phyloP scores from a whole-genome alignment of 257 asterid species.

The Lithospermum erythrorhizon region DNA sequence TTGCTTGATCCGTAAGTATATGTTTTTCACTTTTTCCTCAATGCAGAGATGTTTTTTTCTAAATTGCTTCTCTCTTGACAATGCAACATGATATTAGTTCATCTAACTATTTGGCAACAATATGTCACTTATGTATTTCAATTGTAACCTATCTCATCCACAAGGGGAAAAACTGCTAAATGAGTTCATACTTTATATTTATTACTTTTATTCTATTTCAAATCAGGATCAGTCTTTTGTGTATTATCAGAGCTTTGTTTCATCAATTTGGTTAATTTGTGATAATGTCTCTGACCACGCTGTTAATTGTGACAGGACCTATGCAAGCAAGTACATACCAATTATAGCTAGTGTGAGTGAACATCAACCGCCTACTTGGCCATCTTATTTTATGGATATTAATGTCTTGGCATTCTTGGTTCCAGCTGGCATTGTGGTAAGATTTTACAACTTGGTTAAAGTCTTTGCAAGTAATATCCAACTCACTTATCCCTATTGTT shows the following conservation, averaged over 20 bases:
- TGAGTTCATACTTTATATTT: too few species aligned
- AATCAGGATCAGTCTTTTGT: background rate
- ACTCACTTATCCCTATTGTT: too few species aligned
- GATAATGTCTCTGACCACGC: slow-evolving; percentile 4
- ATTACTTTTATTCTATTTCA: too few species aligned
- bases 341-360: slow-evolving; percentile 98
- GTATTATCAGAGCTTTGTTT: background rate
- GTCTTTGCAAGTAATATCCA: too few species aligned
- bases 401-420: slow-evolving; percentile 95
- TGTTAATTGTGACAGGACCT: slow-evolving; percentile 58
- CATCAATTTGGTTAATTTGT: background rate
- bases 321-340: slow-evolving; percentile 99
- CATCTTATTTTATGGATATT: slow-evolving; percentile 96
- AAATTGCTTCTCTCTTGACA: background rate
- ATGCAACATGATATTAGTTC: background rate
- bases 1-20: slow-evolving; percentile 91
- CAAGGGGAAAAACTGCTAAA: too few species aligned
- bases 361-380: slow-evolving; percentile 99
- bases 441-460: slow-evolving; percentile 20
- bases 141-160: too few species aligned
- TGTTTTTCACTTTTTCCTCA: background rate
- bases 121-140: too few species aligned
- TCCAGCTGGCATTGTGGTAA: slow-evolving; percentile 96
- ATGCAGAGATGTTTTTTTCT: background rate
- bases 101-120: too few species aligned